phyloP scores from a whole-genome alignment of 768 basidiomycete genomes.

The Candolleomyces eurysporus region DNA sequence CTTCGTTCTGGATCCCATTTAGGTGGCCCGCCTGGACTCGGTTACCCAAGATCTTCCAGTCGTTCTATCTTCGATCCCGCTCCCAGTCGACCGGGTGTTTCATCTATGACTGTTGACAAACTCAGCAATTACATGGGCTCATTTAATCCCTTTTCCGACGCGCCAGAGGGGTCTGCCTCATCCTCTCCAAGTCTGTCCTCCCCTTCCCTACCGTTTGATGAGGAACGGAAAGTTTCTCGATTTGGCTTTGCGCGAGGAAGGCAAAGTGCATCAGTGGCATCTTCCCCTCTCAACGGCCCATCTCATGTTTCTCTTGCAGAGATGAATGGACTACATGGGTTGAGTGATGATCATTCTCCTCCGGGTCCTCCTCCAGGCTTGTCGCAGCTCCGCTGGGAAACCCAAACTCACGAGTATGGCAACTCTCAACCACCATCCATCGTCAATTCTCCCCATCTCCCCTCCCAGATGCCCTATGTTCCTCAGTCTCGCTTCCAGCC shows the following conservation, averaged over 20 bases:
- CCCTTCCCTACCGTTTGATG: conserved; percentile 35
- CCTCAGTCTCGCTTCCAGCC: conserved; percentile 52
- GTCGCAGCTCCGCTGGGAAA: conserved; percentile 38
- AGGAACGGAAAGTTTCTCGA: conserved; percentile 74
- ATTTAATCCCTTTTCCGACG: conserved; percentile 80
- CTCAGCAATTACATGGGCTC: conserved; percentile 64
- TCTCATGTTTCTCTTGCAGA: conserved; percentile 20
- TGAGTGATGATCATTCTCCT: conserved; percentile 1
- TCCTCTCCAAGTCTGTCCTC: conserved; percentile 29
- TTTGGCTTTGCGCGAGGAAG: conserved; percentile 80
- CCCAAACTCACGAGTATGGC: conserved; percentile 41
- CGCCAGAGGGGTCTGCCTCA: conserved; percentile 40
- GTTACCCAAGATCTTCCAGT: conserved; percentile 44
- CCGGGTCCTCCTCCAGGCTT: neutral
- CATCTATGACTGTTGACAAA: conserved; percentile 24
- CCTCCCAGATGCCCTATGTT: conserved; percentile 6
- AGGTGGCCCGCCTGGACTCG: conserved; percentile 49
- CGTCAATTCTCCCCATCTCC: conserved; percentile 44
- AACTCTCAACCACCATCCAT: conserved; percentile 34
- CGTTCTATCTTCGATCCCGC: conserved; percentile 57
- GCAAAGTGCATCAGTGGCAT: conserved; percentile 61
- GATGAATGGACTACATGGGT: conserved; percentile 12
- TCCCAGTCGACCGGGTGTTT: neutral
- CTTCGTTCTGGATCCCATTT: conserved; percentile 45
- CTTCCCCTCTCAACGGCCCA: conserved; percentile 37